Evolutionary conservation across 371 early-diverging fungal species (phyloP).

Genomic region (Mucor velutinosus): DNA sequence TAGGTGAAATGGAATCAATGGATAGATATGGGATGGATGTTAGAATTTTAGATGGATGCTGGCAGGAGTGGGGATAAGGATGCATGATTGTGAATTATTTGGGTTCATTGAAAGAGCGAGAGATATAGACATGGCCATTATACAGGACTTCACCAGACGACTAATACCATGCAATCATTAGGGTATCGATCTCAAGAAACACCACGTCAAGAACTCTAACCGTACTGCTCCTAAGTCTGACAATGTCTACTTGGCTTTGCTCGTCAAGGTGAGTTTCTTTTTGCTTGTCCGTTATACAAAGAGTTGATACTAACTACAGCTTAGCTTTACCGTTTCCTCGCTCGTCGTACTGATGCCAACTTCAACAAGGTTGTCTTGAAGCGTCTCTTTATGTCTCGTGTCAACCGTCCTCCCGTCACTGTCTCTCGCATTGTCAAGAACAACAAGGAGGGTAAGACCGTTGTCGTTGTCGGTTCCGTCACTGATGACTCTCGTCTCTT

Average conservation of each 20-base stretch:
- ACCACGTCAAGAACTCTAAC: constrained; percentile 92
- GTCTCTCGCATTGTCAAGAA: constrained; percentile 85
- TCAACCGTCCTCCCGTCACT: constrained; percentile 95
- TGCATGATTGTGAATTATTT: neutral
- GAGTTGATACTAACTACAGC: neutral
- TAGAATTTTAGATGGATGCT: neutral
- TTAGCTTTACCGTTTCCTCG: constrained; percentile 96
- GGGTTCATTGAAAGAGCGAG: constrained; percentile 1
- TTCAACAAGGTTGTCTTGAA: constrained; percentile 99
- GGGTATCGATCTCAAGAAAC: constrained; percentile 97
- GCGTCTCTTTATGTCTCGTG: constrained; percentile 97
- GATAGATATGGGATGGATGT: neutral
- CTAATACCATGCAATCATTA: constrained; percentile 24
- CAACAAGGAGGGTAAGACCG: constrained; percentile 79
- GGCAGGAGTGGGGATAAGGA: neutral
- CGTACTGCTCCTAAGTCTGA: constrained; percentile 88
- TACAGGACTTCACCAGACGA: neutral
- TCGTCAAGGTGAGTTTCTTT: constrained; percentile 80
- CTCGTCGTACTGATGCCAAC: constrained; percentile 95
- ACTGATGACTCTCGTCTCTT: constrained; percentile 95
- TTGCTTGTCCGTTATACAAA: neutral
- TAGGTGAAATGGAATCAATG: neutral
- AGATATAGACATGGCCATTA: neutral
- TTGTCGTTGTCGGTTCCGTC: constrained; percentile 94
- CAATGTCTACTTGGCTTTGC: constrained; percentile 93